Percentiles rank a stretch among this genome's conserved stretches.
These are phyloP conservation scores for Amanita inopinata DNA, from an alignment of 768 basidiomycete species.

Conservation along the genomic window DNA sequence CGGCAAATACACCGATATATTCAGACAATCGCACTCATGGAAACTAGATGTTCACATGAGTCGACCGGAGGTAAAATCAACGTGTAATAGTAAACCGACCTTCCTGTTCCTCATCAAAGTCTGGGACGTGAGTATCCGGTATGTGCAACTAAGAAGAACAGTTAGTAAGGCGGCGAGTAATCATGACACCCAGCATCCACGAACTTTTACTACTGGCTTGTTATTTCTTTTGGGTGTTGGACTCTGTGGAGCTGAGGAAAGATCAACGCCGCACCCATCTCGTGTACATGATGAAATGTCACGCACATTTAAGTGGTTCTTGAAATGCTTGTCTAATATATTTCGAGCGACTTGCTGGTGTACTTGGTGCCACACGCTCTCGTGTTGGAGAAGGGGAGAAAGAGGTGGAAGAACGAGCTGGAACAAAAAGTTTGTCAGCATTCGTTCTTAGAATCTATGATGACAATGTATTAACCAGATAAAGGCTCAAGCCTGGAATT, in stretches of 20 bases:
- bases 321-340: neutral
- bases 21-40: conserved; percentile 4
- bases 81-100: neutral
- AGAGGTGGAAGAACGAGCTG: neutral
- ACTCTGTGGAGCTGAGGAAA: neutral
- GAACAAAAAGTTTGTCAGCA: no score
- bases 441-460: no score
- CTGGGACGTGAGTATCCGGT: no score
- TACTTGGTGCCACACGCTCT: neutral
- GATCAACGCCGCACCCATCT: neutral
- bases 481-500: no score
- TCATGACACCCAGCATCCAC: no score
- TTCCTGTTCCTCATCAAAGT: conserved; percentile 3
- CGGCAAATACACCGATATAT: neutral
- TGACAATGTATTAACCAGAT: no score
- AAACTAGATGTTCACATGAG: conserved; percentile 5
- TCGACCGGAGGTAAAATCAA: neutral
- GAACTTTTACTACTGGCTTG: neutral
- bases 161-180: no score
- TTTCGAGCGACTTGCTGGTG: conserved; percentile 2
- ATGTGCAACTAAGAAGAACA: no score
- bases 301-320: neutral
- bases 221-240: neutral
- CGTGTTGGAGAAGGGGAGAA: neutral
- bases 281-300: neutral